These are phyloP conservation scores for Ilyonectria sp. DNA, from an alignment of 2,329 filamentous ascomycete genomes.

Conservation along the genomic window DNA sequence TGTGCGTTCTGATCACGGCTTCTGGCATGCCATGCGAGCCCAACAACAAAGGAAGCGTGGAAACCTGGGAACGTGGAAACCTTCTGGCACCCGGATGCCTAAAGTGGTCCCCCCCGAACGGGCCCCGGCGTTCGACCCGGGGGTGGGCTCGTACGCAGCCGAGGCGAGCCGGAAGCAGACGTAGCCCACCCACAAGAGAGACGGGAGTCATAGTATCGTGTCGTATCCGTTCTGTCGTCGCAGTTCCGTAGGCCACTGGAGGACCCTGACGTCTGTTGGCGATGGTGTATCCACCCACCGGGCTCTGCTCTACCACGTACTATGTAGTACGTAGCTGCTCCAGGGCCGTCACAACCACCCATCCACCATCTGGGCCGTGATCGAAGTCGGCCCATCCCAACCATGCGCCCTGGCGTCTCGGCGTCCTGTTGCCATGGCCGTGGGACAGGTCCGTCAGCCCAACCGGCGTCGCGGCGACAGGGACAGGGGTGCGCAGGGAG, in stretches of 20 bases:
- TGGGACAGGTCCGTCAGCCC: constrained; percentile 32
- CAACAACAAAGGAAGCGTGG: not conserved
- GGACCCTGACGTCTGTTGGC: not conserved
- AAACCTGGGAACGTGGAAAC: not conserved
- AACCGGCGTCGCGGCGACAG: constrained; percentile 13
- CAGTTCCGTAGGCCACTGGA: not conserved
- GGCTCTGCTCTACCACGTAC: not conserved
- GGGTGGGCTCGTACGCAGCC: constrained; percentile 21
- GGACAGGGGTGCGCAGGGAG: constrained; percentile 21
- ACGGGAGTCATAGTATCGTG: not conserved
- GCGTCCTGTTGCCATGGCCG: constrained; percentile 34
- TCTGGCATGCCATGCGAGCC: constrained; percentile 3
- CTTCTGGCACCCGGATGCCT: constrained; percentile 28
- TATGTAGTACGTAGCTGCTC: no score
- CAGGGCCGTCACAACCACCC: not conserved
- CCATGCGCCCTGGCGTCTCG: constrained; percentile 8
- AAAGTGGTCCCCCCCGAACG: constrained; percentile 31
- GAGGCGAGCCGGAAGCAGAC: constrained; percentile 31
- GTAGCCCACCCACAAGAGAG: not conserved
- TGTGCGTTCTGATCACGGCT: not conserved
- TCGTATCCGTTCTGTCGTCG: not conserved
- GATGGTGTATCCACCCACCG: not conserved
- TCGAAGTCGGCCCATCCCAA: constrained; percentile 9
- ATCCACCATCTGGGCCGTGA: not conserved
- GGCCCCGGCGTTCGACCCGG: constrained; percentile 15